Evolutionary conservation across 805 yeast species (phyloP), one percentile per base, ranked within the genome.

Genomic region (Dipodascopsis uninucleata): DNA sequence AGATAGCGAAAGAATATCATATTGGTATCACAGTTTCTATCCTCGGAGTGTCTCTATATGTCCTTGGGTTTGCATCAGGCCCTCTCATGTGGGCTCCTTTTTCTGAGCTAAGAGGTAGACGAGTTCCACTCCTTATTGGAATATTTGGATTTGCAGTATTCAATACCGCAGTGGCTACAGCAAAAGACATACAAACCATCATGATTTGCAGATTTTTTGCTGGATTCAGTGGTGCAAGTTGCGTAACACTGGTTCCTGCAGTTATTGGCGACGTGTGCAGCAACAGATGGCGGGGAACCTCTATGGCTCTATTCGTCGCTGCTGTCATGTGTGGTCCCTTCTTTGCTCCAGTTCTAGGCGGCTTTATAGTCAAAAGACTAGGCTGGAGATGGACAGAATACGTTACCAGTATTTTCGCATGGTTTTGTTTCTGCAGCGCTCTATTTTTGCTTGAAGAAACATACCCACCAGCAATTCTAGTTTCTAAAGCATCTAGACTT

Each of bases 51-150:
- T 79, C 96, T 0, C 70, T 88, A 21, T 89, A 78, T 58, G 96
- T 89, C n/a, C 64, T 87, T 32, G 97, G 97, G 8, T 90, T 88
- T 66, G 97, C 96, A 1, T 75, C 86, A 0, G 96, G 97, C 16
- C 97, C 97, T 3, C 71, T 89, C 39, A 59, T 86, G 28, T 89
- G 93, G 87, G 96, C 93, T 21, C 96, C 95, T 3, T 62, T 84
- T 28, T 81, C 90, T n/a, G 95, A 84, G 62, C 58, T 82, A 28
- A 45, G 39, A 20, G 62, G 62, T 43, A 76, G 95, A 64, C 76
- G 76, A 61, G 64, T 74, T 14, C 79, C 85, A 12, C 58, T 84
- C 43, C 53, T 82, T 2, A 51, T 78, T 2, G 76, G 88, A 4
- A 63, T 74, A 3, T 67, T 85, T 32, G 76, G 82, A 1, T 75